These are phyloP conservation scores for Plasmodium gallinaceum DNA, from an alignment of 169 alveolate genomes.

Conservation along the genomic window DNA sequence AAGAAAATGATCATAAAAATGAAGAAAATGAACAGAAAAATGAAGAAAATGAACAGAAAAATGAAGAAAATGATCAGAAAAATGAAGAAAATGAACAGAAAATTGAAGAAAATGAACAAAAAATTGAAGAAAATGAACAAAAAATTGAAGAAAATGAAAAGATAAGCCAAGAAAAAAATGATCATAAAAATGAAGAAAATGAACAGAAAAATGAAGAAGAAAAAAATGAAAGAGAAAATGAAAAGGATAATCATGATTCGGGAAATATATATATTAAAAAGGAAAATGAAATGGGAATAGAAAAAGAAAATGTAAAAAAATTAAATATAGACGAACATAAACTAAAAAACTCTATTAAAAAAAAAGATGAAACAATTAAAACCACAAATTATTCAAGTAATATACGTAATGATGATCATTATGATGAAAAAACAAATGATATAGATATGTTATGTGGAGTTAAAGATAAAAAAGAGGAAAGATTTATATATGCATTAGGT, in stretches of 20 bases:
- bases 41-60: not conserved
- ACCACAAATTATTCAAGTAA: not conserved
- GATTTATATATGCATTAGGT: conserved; percentile 89
- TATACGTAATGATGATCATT: not conserved
- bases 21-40: conserved; percentile 16
- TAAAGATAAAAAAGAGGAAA: conserved; percentile 84
- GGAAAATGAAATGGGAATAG: not conserved
- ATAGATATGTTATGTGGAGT: conserved; percentile 78
- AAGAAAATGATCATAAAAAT: conserved; percentile 2
- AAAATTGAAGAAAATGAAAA: not conserved
- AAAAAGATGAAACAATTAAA: not conserved
- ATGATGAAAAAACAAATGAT: conserved; percentile 59
- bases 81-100: conserved; percentile 3
- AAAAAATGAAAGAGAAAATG: not conserved
- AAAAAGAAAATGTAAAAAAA: conserved; percentile 34
- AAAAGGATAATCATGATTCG: not conserved
- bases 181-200: not conserved
- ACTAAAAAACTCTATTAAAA: conserved; percentile 1
- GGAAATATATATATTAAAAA: conserved; percentile 1
- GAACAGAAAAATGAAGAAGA: not conserved
- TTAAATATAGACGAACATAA: conserved; percentile 48
- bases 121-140: conserved; percentile 10
- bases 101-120: not conserved
- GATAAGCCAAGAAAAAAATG: conserved; percentile 2
- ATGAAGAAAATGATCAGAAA: no score